Conservation (phyloP, 441 rosid genomes). For the Omphalea diandra region DNA sequence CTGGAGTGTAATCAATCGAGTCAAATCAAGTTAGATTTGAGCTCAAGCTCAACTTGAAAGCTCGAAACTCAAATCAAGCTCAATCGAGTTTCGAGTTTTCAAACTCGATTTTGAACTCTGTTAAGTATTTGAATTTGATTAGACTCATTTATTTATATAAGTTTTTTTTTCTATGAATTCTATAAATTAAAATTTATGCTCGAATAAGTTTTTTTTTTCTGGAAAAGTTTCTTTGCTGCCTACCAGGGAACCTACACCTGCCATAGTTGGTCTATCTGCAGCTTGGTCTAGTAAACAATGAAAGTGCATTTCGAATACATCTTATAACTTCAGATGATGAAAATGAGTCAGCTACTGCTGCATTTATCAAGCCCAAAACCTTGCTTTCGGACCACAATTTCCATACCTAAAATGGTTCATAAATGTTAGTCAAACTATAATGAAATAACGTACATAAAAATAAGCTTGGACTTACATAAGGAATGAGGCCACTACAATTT, state of each 20-base stretch:
- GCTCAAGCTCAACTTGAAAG: too few species aligned
- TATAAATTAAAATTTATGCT: too few species aligned
- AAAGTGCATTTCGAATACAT: background rate
- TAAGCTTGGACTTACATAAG: background rate
- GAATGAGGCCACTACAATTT: background rate
- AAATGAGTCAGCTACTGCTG: slow-evolving; percentile 20
- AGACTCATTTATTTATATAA: too few species aligned
- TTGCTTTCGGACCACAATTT: slow-evolving; percentile 33
- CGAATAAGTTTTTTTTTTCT: too few species aligned
- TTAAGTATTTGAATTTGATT: too few species aligned
- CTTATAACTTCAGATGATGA: slow-evolving; percentile 25
- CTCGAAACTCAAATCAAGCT: too few species aligned
- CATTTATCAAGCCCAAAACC: slow-evolving; percentile 28
- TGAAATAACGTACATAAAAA: background rate
- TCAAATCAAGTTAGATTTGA: too few species aligned
- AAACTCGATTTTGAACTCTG: too few species aligned
- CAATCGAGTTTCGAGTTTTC: too few species aligned
- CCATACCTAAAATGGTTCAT: slow-evolving; percentile 40
- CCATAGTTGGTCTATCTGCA: background rate
- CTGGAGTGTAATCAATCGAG: too few species aligned
- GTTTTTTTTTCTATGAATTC: too few species aligned
- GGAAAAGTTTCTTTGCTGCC: background rate
- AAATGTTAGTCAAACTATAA: slow-evolving; percentile 5
- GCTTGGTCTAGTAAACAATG: background rate
- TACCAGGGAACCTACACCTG: background rate